Evolutionary conservation across 805 yeast genomes (phyloP), one percentile per base, ranked within the genome.

Genomic region (Diddensiella transvaalensis): DNA sequence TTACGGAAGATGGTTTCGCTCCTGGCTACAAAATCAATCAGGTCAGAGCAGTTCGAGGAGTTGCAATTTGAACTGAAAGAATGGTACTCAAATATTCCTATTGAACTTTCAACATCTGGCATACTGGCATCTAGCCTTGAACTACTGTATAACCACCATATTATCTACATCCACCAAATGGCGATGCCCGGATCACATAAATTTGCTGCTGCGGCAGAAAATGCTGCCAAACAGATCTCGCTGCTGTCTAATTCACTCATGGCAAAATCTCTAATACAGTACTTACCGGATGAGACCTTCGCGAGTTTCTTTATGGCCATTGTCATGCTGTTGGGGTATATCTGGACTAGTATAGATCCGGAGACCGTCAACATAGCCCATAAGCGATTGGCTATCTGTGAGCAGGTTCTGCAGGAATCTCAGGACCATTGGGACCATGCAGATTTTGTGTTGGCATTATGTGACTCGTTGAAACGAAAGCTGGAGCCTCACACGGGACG

Each of bases 381-480:
- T 22, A 38, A 49, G 32, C 52, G 48, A 46, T 32, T 52, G 13
- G 40, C 39, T 18, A 40, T 53, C 6, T 51, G 54, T 30, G 55
- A 53, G 36, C 33, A 42, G 36, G 50, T 53, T 10, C 39, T 53
- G 3, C 42, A 44, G 11, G 47, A 48, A 32, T 44, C 53, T 3
- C 56, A 53, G 44, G 55, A 51, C 32, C 48, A 48, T 23, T 53
- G 55, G 55, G 56, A 53, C 24, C 56, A 53, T 35, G 54, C 56
- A 3, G 53, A 41, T 36, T 53, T 53, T 50, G 30, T 51, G 3
- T 26, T 51, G 4, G 50, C 53, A 2, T 23, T 51, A 22, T 49
- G 51, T 8, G 53, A 49, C 19, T 43, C 40, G 19, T n/a, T 51
- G 23, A 36, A 49, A 29, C 42, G 35, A 19, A 22, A 42, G n/a